These are phyloP conservation scores for Trypanosomatidae sp. DNA, from an alignment of 208 protist genomes.

Conservation along the genomic window DNA sequence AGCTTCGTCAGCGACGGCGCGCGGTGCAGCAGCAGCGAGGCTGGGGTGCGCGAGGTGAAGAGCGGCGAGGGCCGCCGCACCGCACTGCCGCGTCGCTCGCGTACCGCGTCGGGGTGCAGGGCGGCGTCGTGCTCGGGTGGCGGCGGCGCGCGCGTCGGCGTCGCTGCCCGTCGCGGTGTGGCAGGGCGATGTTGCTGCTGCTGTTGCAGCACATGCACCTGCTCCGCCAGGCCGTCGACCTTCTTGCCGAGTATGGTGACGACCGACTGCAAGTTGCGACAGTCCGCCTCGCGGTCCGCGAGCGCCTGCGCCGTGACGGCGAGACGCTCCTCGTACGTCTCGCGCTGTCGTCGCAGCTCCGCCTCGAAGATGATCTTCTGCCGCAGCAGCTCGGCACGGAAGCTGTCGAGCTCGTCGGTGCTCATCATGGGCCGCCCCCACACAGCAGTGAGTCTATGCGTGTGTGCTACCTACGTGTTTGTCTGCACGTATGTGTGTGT, in stretches of 20 bases:
- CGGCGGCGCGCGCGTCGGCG: slow-evolving; percentile 22
- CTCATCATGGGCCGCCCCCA: slow-evolving; percentile 8
- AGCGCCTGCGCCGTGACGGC: slow-evolving; percentile 41
- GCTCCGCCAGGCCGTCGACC: slow-evolving; percentile 42
- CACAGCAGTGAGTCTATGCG: not conserved
- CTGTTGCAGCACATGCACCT: slow-evolving; percentile 9
- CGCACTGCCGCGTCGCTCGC: slow-evolving; percentile 8
- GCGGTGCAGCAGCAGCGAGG: slow-evolving; percentile 4
- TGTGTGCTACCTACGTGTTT: not conserved
- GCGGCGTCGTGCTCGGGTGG: no score
- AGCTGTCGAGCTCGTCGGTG: slow-evolving; percentile 60
- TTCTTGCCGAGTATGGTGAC: slow-evolving; percentile 82
- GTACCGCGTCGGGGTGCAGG: no score
- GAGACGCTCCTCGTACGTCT: slow-evolving; percentile 62
- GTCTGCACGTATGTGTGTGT: not conserved
- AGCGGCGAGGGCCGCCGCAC: slow-evolving; percentile 15
- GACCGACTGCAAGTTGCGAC: slow-evolving; percentile 78
- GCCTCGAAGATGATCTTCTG: slow-evolving; percentile 85
- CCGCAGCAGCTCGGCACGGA: slow-evolving; percentile 73
- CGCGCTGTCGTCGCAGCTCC: slow-evolving; percentile 69
- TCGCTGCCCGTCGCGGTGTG: slow-evolving; percentile 22
- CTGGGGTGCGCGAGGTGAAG: slow-evolving; percentile 5
- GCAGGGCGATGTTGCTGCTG: slow-evolving; percentile 2
- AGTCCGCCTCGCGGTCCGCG: slow-evolving; percentile 76
- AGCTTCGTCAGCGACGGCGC: slow-evolving; percentile 9